Conservation (phyloP, 2,329 filamentous ascomycete species). For the Trichophyton simii region DNA sequence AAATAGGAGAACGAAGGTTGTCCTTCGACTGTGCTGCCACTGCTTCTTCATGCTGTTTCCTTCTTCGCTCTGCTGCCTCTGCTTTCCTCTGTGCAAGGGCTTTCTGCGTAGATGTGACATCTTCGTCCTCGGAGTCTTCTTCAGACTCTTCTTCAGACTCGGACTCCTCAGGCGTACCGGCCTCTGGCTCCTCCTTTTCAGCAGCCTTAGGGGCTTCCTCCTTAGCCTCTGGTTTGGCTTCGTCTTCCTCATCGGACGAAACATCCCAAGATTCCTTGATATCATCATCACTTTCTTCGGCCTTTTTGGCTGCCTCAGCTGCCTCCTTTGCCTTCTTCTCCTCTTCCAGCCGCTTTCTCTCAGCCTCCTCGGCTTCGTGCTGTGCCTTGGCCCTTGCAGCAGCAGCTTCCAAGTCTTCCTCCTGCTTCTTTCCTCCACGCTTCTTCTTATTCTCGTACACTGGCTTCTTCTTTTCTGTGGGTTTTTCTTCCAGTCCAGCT, state of each 20-base stretch:
- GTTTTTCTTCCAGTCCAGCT: conserved; percentile 34
- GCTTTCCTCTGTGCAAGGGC: conserved; percentile 69
- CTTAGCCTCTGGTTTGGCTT: conserved; percentile 47
- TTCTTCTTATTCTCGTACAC: conserved; percentile 62
- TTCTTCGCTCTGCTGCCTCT: conserved; percentile 75
- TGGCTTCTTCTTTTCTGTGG: conserved; percentile 60
- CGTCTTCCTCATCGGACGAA: conserved; percentile 44
- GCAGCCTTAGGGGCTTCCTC: conserved; percentile 17
- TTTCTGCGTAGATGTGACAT: conserved; percentile 56
- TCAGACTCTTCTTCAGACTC: conserved; percentile 48
- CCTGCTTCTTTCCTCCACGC: conserved; percentile 52
- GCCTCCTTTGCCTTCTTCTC: conserved; percentile 56
- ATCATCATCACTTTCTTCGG: conserved; percentile 52
- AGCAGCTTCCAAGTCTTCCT: conserved; percentile 42
- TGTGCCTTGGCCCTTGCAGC: conserved; percentile 35
- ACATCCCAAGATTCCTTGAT: conserved; percentile 96
- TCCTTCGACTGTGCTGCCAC: conserved; percentile 84
- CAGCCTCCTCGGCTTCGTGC: conserved; percentile 42
- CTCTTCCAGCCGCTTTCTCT: conserved; percentile 49
- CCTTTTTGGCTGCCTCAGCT: conserved; percentile 75
- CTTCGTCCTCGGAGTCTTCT: conserved; percentile 48
- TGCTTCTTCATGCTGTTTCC: conserved; percentile 83
- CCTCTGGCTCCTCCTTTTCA: conserved; percentile 19
- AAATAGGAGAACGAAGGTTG: conserved; percentile 91
- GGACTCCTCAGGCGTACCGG: conserved; percentile 31